Evolutionary conservation across 2,329 filamentous ascomycete genomes (phyloP), one percentile per base, ranked within the genome.

Genomic region (Decorospora gaudefroyi): DNA sequence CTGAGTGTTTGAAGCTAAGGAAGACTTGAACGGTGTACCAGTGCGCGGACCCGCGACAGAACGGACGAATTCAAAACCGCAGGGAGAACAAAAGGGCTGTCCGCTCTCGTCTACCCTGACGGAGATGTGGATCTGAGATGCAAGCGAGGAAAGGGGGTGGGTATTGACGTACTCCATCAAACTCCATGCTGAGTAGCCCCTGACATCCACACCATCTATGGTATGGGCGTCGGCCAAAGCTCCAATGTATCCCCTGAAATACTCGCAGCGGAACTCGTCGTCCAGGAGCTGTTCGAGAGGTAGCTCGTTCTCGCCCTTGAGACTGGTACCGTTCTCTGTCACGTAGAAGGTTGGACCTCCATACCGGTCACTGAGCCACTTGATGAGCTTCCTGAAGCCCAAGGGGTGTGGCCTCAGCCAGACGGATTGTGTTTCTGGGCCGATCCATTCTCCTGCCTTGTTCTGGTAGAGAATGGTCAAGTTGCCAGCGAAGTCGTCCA

Each of bases 151-250:
- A 40, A 51, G 51, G 40, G 46, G 49, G 49, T 30, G 39, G 50
- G 29, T 30, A 15, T 49, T 43, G 46, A 77, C 77, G 69, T 74
- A 83, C 79, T 95, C 90, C 80, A 95, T 82, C 53, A 95, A 78
- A 68, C 85, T 90, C 89, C 90, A 95, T 11, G 86, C 89, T 76
- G 92, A 82, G 72, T 93, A 95, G 3, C 84, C 88, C 57, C 80
- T 78, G 41, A 92, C 86, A 61, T 92, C 80, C 34, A 90, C 87
- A n/a, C 85, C 85, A 61, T 93, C 87, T 59, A 84, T 73, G 38
- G 78, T 75, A 25, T 81, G 80, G 2, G 90, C 88, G 61, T 86
- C 79, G 17, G 86, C 87, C 80, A 95, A 80, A 45, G 88, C 89
- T 34, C 76, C 78, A 56, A 93, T 81, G 65, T 95, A 95, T 42